phyloP scores from a whole-genome alignment of 2,329 filamentous ascomycete genomes.

The Colletotrichum costaricense region DNA sequence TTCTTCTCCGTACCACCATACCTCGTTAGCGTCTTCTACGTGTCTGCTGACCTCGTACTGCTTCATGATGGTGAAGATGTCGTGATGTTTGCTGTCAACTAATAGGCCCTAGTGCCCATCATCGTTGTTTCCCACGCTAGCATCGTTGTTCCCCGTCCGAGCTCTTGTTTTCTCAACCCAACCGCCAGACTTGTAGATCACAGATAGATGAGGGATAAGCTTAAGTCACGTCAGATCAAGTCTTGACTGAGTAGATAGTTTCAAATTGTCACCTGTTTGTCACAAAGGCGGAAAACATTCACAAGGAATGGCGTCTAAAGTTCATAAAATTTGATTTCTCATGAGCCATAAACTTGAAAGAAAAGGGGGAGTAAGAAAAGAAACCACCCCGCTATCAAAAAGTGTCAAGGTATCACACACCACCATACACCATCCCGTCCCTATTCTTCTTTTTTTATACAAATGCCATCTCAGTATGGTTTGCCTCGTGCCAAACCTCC shows the following conservation, averaged over 20 bases:
- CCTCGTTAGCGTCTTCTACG: no score
- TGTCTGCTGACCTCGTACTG: not conserved
- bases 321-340: slow-evolving; percentile 16
- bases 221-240: not conserved
- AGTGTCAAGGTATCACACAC: slow-evolving; percentile 9
- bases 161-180: not conserved
- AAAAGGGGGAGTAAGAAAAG: not conserved
- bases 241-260: no score
- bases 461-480: not conserved
- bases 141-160: not conserved
- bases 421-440: not conserved
- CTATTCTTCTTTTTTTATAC: slow-evolving; percentile 1
- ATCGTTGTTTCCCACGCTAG: not conserved
- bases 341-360: slow-evolving; percentile 16
- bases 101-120: not conserved
- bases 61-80: not conserved
- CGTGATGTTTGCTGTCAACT: not conserved
- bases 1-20: not conserved
- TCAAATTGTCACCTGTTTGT: no score
- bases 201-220: not conserved
- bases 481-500: not conserved
- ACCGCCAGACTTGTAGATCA: not conserved
- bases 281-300: no score
- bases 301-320: not conserved
- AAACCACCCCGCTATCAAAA: slow-evolving; percentile 4